These are phyloP conservation scores for Tylopilus sp. DNA, from an alignment of 768 basidiomycete species.

Conservation along the genomic window DNA sequence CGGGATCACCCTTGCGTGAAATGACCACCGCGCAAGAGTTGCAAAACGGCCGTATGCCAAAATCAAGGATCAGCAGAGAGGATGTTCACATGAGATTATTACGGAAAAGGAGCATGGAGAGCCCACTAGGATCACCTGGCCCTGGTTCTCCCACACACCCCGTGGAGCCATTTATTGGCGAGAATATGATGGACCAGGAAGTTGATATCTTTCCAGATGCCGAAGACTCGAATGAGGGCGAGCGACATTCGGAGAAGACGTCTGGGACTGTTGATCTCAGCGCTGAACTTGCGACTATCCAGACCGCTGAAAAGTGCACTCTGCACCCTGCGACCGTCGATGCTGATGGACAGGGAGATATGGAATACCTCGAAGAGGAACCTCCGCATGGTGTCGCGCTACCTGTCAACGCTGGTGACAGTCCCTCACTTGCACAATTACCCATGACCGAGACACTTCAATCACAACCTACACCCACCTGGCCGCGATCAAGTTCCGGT, in stretches of 20 bases:
- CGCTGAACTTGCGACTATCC: constrained; percentile 48
- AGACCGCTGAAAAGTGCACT: constrained; percentile 43
- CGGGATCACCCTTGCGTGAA: constrained; percentile 30
- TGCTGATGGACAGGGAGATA: not conserved
- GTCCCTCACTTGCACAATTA: not conserved
- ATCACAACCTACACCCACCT: constrained; percentile 6
- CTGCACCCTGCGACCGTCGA: constrained; percentile 16
- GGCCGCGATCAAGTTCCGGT: constrained; percentile 12
- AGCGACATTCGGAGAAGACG: constrained; percentile 37
- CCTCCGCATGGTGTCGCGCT: not conserved
- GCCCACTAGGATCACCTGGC: constrained; percentile 31
- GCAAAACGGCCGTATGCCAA: constrained; percentile 21
- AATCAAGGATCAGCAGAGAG: constrained; percentile 50
- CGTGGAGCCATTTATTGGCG: not conserved
- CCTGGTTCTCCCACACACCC: constrained; percentile 9
- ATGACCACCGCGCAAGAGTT: constrained; percentile 20
- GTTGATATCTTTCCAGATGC: not conserved
- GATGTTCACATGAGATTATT: constrained; percentile 49
- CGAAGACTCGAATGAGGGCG: constrained; percentile 18
- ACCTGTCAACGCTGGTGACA: not conserved
- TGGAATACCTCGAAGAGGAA: not conserved
- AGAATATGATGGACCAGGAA: not conserved
- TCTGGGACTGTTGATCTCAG: constrained; percentile 38
- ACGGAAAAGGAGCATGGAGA: constrained; percentile 43
- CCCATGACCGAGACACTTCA: constrained; percentile 5